Evolutionary conservation across 495 filamentous ascomycete genomes (phyloP).

Genomic region (Trichoderma asperelloides): DNA sequence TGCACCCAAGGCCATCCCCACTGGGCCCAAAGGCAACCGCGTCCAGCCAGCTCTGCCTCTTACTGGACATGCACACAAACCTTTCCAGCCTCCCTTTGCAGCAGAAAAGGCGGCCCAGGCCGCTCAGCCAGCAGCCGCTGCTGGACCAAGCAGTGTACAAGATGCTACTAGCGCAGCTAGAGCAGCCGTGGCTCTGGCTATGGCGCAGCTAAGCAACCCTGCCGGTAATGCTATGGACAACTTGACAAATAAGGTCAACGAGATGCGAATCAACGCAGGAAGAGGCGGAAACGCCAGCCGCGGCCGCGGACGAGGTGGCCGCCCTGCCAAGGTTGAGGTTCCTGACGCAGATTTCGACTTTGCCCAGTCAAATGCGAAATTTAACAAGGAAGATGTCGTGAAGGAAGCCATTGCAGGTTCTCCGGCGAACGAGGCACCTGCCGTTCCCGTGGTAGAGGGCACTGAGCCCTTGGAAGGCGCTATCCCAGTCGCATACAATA

Average conservation of each 20-base stretch:
- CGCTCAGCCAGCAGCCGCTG: slow-evolving; percentile 25
- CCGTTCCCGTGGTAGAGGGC: slow-evolving; percentile 18
- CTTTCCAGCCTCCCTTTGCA: slow-evolving; percentile 11
- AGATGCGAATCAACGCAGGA: slow-evolving; percentile 65
- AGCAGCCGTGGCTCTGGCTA: slow-evolving; percentile 79
- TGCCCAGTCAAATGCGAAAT: slow-evolving; percentile 83
- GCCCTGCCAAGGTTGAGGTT: slow-evolving; percentile 66
- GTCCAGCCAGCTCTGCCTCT: slow-evolving; percentile 51
- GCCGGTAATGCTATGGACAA: slow-evolving; percentile 59
- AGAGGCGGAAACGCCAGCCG: slow-evolving; percentile 30
- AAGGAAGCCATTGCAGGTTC: slow-evolving; percentile 85
- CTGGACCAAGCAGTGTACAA: slow-evolving; percentile 32
- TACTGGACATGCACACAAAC: slow-evolving; percentile 53
- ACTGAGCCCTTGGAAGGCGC: slow-evolving; percentile 29
- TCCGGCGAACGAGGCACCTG: slow-evolving; percentile 46
- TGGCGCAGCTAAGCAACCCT: slow-evolving; percentile 61
- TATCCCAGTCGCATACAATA: slow-evolving; percentile 61
- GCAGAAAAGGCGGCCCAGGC: slow-evolving; percentile 18
- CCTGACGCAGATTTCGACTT: slow-evolving; percentile 91
- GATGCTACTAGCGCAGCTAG: slow-evolving; percentile 78
- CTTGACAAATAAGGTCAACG: slow-evolving; percentile 73
- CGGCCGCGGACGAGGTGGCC: slow-evolving; percentile 44
- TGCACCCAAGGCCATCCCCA: slow-evolving; percentile 40
- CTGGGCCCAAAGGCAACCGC: slow-evolving; percentile 51
- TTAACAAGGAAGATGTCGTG: slow-evolving; percentile 92